Base-by-base conservation (phyloP, 352 stramenopile species). In the Phytophthora pini region DNA sequence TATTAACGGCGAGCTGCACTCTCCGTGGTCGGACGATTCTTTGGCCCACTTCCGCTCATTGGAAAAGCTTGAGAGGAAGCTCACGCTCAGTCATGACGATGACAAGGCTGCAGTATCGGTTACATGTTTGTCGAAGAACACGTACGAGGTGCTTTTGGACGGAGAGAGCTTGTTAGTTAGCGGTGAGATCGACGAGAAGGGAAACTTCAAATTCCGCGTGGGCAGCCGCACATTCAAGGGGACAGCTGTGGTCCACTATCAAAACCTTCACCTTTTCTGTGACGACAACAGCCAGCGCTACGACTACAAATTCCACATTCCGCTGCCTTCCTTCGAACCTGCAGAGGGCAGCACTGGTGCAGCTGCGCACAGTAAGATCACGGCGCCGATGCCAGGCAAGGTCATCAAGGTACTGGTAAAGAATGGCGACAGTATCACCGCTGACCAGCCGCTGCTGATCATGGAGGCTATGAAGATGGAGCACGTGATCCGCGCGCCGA, bases 401-500 rank as follows among this genome's bases (percentile, higher is more conserved):
- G 92, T 99, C 58, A 90, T 97, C 45, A 90, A 94, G 50, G 87
- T 99, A 50, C 70, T 95, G 59, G 85, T 93, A 57, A 82, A 89
- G 48, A 82, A 77, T n/a, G 96, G 96, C 20, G 88, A 98, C 40
- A 55, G 32, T 6, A 96, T 99, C 45, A 77, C 72, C 10, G 76
- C 80, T 47, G 95, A 97, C 61, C 87, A 99, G 63, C 77, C 94
- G 13, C 66, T 99, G 40, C 46, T 98, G 49, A 97, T 98, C 57
- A 95, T 99, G 81, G 96, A 99, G 74, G 95, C 96, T 26, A 99
- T 99, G 96, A 99, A 99, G 82, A 99, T 99, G 97, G 93, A 99
- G 66, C 82, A 93, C 68, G 74, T 87, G 48, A 90, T 95, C 45
- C 83, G 86, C 31, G 83, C 87, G 8, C 84, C 83, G 36, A 87